Percentiles rank a stretch among this genome's conserved stretches.
phyloP scores from a whole-genome alignment of 495 filamentous ascomycete species.

The Ramalina intermedia region DNA sequence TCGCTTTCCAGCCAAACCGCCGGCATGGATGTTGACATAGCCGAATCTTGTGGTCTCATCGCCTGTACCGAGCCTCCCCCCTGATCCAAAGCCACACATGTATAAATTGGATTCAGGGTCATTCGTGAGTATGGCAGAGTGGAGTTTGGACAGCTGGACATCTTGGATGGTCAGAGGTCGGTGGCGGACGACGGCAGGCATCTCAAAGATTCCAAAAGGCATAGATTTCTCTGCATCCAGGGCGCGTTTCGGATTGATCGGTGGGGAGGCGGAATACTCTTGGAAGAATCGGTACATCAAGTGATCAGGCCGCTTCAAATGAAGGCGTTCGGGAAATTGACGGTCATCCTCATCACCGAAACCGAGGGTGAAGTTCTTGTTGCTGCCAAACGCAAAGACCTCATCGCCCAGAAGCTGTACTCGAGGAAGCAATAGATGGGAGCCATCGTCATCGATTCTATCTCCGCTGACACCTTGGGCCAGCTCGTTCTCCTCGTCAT shows the following conservation, averaged over 20 bases:
- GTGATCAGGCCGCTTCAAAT: conserved; percentile 64
- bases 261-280: conserved; percentile 31
- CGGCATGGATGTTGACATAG: conserved; percentile 65
- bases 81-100: conserved; percentile 81
- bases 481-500: conserved; percentile 25
- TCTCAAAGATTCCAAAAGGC: conserved; percentile 15
- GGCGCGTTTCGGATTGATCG: not conserved
- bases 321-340: conserved; percentile 76
- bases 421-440: conserved; percentile 15
- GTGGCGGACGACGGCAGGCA: conserved; percentile 56
- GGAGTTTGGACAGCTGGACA: conserved; percentile 75
- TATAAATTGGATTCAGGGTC: conserved; percentile 88
- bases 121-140: conserved; percentile 78
- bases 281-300: conserved; percentile 54
- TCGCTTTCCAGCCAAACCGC: conserved; percentile 53
- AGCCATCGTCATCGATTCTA: conserved; percentile 16
- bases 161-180: conserved; percentile 59
- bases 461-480: conserved; percentile 27
- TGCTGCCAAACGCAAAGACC: conserved; percentile 83
- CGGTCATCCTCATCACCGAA: conserved; percentile 88
- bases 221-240: not conserved
- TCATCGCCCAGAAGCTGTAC: conserved; percentile 56
- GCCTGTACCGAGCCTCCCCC: conserved; percentile 79
- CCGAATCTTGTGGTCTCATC: conserved; percentile 77
- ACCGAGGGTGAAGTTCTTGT: conserved; percentile 84